A percentile compares a stretch with the other conserved stretches of the same genome.
phyloP scores from a whole-genome alignment of 345 rosid genomes.

The Moricandia arvensis region DNA sequence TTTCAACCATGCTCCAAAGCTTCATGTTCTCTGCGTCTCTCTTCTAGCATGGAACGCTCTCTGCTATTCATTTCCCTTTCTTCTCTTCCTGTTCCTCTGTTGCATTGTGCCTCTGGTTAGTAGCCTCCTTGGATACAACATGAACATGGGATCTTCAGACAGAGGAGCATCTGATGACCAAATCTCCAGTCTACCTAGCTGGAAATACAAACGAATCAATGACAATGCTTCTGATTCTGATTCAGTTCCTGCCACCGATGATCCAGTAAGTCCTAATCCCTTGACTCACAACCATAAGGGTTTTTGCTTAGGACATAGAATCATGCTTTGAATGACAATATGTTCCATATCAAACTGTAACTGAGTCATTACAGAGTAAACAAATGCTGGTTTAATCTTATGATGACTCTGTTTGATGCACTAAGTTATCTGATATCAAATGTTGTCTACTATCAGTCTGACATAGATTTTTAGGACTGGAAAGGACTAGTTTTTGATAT shows the following conservation, averaged over 20 bases:
- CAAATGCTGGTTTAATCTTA: neutral
- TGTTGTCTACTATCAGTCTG: neutral
- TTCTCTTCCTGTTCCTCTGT: conserved; percentile 82
- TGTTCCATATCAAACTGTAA: neutral
- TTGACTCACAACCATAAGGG: neutral
- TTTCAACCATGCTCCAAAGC: conserved; percentile 75
- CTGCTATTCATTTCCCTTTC: conserved; percentile 88
- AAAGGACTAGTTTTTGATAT: neutral
- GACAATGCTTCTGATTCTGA: conserved; percentile 35
- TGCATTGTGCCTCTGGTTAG: conserved; percentile 81
- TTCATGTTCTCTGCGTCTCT: conserved; percentile 81
- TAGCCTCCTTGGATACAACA: conserved; percentile 86
- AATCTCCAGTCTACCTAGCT: conserved; percentile 72
- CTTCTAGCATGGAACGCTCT: conserved; percentile 93
- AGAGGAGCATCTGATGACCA: conserved; percentile 93
- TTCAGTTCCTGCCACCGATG: conserved; percentile 43
- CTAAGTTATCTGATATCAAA: neutral
- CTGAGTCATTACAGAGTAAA: neutral
- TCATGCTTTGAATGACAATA: neutral
- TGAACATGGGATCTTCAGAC: conserved; percentile 75
- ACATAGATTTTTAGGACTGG: neutral
- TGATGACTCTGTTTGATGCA: conserved; percentile 1
- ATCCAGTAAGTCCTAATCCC: conserved; percentile 44
- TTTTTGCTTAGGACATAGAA: neutral
- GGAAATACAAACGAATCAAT: conserved; percentile 65